Percentiles rank a stretch among this genome's conserved stretches.
phyloP scores from a whole-genome alignment of 768 basidiomycete genomes.

The Russula ochroleuca region DNA sequence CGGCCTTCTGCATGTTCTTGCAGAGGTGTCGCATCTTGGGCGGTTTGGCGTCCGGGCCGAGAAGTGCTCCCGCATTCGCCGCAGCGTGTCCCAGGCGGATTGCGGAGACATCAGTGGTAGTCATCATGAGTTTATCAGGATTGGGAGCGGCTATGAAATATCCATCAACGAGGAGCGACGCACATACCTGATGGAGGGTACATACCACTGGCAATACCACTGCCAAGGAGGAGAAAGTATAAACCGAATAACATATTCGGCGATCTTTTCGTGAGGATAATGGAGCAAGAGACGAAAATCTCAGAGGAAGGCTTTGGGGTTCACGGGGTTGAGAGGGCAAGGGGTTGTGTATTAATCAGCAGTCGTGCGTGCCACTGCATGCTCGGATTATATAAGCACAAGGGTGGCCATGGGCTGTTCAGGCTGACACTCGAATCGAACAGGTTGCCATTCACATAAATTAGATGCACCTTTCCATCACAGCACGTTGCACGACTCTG shows the following conservation, averaged over 20 bases:
- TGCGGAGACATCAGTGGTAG: conserved; percentile 18
- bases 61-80: neutral
- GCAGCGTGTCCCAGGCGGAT: conserved; percentile 23
- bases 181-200: neutral
- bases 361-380: neutral
- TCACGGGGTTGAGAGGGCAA: neutral
- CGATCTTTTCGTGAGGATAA: neutral
- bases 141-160: conserved; percentile 16
- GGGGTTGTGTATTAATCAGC: neutral
- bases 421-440: neutral
- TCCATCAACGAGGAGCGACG: neutral
- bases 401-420: too few species aligned
- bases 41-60: neutral
- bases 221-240: conserved; percentile 5
- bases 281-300: neutral
- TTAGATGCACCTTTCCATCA: neutral
- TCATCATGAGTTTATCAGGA: conserved; percentile 14
- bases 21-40: conserved; percentile 25
- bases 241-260: neutral
- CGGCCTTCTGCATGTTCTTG: too few species aligned
- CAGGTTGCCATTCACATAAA: neutral
- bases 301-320: neutral
- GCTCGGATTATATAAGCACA: neutral
- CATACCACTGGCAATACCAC: conserved; percentile 26
- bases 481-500: too few species aligned